Percentiles rank a stretch among this genome's conserved stretches.
Conservation (phyloP, 371 early-diverging fungal genomes). For the Mortierella sp. region DNA sequence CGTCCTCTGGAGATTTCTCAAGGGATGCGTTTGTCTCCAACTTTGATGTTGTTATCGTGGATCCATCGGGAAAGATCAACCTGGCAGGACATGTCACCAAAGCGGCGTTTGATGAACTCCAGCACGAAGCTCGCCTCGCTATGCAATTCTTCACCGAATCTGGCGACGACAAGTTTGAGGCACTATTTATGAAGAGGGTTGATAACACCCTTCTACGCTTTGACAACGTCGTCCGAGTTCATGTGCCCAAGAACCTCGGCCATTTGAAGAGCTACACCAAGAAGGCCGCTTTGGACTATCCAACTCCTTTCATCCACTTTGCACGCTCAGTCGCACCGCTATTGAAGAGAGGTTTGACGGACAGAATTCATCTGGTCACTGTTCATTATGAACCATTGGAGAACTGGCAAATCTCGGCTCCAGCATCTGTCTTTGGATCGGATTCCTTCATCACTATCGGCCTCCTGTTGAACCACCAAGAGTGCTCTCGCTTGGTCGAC, state of each 20-base stretch:
- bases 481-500: conserved; percentile 77
- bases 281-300: conserved; percentile 66
- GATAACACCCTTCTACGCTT: conserved; percentile 70
- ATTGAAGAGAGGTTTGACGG: conserved; percentile 72
- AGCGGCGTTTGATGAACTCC: conserved; percentile 67
- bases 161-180: conserved; percentile 74
- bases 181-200: conserved; percentile 77
- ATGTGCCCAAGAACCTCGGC: conserved; percentile 35
- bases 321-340: conserved; percentile 60
- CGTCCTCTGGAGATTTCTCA: conserved; percentile 61
- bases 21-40: conserved; percentile 63
- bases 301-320: conserved; percentile 62
- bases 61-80: conserved; percentile 86
- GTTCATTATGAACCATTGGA: conserved; percentile 54
- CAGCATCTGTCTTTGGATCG: conserved; percentile 25
- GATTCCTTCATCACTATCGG: conserved; percentile 63
- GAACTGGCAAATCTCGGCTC: conserved; percentile 55
- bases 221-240: conserved; percentile 70
- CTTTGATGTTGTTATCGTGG: conserved; percentile 86
- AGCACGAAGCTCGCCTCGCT: conserved; percentile 76
- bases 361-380: conserved; percentile 71
- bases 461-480: conserved; percentile 74
- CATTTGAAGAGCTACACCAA: conserved; percentile 57
- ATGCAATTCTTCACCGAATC: conserved; percentile 71
- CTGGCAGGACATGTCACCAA: conserved; percentile 73